Conservation (phyloP, 768 basidiomycete genomes). For the Lentinula edodes region DNA sequence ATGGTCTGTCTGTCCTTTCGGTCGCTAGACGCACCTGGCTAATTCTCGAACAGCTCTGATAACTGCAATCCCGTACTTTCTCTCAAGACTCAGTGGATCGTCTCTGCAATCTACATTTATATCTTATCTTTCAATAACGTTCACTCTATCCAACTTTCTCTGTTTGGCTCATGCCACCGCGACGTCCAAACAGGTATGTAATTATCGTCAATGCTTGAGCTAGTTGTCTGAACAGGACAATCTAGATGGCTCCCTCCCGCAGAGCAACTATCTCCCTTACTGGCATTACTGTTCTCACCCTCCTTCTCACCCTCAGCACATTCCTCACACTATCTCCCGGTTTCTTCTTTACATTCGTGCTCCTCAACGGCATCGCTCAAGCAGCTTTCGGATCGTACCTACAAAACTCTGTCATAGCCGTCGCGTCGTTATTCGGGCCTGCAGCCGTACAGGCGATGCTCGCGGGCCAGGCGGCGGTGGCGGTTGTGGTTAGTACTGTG, state of each 20-base stretch:
- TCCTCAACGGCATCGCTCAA: slow-evolving; percentile 55
- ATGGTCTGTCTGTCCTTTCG: slow-evolving; percentile 44
- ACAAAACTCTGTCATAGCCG: slow-evolving; percentile 70
- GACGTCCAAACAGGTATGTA: slow-evolving; percentile 59
- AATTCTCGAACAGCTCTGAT: slow-evolving; percentile 56
- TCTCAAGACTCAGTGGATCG: slow-evolving; percentile 61
- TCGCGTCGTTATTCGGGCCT: slow-evolving; percentile 79
- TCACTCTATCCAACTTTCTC: slow-evolving; percentile 59
- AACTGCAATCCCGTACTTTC: slow-evolving; percentile 79
- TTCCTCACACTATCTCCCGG: slow-evolving; percentile 48
- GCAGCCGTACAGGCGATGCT: slow-evolving; percentile 68
- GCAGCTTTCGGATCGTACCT: slow-evolving; percentile 67
- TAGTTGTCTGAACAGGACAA: no score
- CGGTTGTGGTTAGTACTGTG: slow-evolving; percentile 72
- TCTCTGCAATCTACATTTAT: slow-evolving; percentile 52
- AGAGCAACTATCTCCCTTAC: slow-evolving; percentile 49
- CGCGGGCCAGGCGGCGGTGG: slow-evolving; percentile 83
- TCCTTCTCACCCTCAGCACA: slow-evolving; percentile 62
- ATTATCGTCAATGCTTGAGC: neutral
- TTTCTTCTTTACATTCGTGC: slow-evolving; percentile 59
- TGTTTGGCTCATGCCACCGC: slow-evolving; percentile 73
- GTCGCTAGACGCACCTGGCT: neutral
- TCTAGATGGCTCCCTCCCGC: slow-evolving; percentile 54
- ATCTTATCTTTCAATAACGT: slow-evolving; percentile 60
- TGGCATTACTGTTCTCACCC: slow-evolving; percentile 46